Base-by-base conservation (phyloP, 768 basidiomycete genomes). In the Brasilioporus rufonigricans region DNA sequence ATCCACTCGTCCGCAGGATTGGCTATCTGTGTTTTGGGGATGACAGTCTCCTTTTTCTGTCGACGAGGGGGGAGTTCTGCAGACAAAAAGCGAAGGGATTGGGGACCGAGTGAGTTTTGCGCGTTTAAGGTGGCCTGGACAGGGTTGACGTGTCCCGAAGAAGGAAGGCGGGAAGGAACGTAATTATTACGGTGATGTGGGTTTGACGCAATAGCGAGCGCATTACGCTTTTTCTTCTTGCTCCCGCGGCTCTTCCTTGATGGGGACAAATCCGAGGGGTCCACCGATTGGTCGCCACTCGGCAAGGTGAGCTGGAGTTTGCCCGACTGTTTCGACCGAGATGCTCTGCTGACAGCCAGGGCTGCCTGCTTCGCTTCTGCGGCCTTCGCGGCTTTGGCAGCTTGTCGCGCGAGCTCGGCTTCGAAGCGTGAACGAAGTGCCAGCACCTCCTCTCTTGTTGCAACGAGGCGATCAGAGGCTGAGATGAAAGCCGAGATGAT, bases 141-240 rank as follows among this genome's bases (percentile, higher is more conserved):
- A 26, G 71, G 54, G 65, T 68, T 74, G 44, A 68, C 63, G 46
- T 71, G 71, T 32, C 72, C 76, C 12, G 80, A 73, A 62, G 77
- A 69, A 4, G 91, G 86, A 49, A 92, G 73, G 16, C 91, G 80
- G 41, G 92, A 93, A 16, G 93, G 91, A 41, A 94, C 84, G 73
- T 94, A 98, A 75, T 98, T 98, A 66, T 89, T 80, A 54, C 95
- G 79, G 74, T 97, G 95, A 73, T 98, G 96, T 4, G 93, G 94
- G 67, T 98, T 97, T 49, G 91, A 89, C 43, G 92, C 93, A 69
- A 97, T 96, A 43, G 93, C 93, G 31, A 93, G 77, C 5, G 88
- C 88, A 46, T 88, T 87, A 46, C 93, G 82, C 74, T 97, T 98
- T 84, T 97, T 98, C 82, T 95, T 95, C 81, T 93, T 94, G 56